Conservation (phyloP, 352 stramenopile genomes). For the Phytopythium kandeliae region DNA sequence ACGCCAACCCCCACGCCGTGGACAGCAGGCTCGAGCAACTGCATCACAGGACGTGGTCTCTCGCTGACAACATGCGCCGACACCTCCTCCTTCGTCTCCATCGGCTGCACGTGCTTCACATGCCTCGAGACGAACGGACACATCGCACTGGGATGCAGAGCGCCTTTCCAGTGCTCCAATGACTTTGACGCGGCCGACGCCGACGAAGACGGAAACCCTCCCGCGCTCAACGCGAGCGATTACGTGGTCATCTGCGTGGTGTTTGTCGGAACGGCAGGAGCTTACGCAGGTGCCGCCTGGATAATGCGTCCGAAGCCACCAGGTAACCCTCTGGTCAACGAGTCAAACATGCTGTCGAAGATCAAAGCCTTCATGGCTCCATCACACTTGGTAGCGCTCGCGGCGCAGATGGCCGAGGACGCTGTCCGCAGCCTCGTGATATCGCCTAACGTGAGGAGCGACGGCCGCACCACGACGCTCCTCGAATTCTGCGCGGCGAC, state of each 20-base stretch:
- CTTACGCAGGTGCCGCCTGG: not conserved
- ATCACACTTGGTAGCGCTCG: not conserved
- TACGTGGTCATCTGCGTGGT: not conserved
- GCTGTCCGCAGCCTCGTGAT: not conserved
- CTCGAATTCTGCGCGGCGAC: not conserved
- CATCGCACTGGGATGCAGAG: not conserved
- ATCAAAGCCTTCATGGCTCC: not conserved
- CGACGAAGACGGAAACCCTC: not conserved
- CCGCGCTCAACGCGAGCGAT: not conserved
- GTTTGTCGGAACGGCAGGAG: not conserved
- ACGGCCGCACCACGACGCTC: not conserved
- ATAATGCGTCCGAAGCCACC: not conserved
- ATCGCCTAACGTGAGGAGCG: not conserved
- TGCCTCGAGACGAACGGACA: not conserved
- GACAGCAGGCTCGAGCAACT: not conserved
- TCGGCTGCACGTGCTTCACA: constrained; percentile 1
- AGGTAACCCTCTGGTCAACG: not conserved
- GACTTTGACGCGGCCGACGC: not conserved
- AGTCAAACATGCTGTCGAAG: not conserved
- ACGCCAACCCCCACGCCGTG: not conserved
- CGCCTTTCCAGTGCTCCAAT: constrained; percentile 2
- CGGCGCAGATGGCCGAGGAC: not conserved
- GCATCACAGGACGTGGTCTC: not conserved
- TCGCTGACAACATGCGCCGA: constrained; percentile 1
- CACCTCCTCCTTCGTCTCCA: not conserved